Evolutionary conservation across 192 early-diverging fungal genomes (phyloP).

Genomic region (Rhizophagus clarus): DNA sequence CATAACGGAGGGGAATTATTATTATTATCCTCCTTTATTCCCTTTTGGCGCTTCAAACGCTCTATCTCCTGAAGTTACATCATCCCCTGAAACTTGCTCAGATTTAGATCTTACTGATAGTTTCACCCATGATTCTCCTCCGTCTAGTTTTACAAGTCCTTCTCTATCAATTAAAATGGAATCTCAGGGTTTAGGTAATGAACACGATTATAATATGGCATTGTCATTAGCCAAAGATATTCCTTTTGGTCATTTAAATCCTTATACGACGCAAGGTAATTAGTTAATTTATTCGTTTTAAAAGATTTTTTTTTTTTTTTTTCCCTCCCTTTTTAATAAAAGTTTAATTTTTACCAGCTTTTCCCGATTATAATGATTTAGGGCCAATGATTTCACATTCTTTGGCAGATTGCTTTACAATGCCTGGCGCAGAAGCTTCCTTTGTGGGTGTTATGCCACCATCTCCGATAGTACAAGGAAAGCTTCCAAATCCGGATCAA

Average conservation of each 20-base stretch:
- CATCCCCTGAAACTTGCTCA: constrained; percentile 10
- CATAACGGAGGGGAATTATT: constrained; percentile 11
- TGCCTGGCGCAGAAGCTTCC: constrained; percentile 4
- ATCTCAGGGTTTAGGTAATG: neutral
- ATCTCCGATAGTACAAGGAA: neutral
- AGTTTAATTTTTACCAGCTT: neutral
- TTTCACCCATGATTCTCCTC: constrained; percentile 2
- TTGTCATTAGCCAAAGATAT: constrained; percentile 27
- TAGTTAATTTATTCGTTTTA: neutral
- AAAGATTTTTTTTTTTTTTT: too few relatives aligned
- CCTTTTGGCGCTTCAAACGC: neutral
- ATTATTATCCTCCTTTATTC: constrained; percentile 18
- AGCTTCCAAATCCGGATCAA: neutral
- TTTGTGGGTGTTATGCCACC: constrained; percentile 6
- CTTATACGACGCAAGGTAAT: constrained; percentile 11
- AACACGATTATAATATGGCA: constrained; percentile 26
- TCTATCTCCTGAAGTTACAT: neutral
- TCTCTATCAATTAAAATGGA: constrained; percentile 25
- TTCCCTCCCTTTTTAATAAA: neutral
- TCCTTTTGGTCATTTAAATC: constrained; percentile 1
- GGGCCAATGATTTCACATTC: neutral
- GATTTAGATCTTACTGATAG: constrained; percentile 20
- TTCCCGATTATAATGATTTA: neutral
- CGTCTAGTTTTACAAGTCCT: constrained; percentile 8
- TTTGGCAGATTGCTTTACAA: constrained; percentile 3